phyloP scores from a whole-genome alignment of 2,329 filamentous ascomycete species.

The Cladosporium austrohemisphaericum region DNA sequence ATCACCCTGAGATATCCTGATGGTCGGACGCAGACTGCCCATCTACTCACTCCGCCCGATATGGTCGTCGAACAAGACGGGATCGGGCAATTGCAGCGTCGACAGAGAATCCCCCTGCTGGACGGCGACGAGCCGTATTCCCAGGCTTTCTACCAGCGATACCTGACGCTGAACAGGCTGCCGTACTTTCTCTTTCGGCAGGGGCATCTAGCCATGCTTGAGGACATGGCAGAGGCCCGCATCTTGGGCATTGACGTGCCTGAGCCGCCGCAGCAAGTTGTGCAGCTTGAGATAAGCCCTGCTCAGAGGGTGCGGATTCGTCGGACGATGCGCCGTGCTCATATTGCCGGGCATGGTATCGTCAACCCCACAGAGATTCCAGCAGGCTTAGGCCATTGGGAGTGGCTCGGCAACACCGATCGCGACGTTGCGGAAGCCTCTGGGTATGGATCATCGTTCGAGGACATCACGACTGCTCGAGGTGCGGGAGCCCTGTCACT shows the following conservation, averaged over 20 bases:
- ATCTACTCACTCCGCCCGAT: slow-evolving; percentile 15
- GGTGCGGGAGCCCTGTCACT: slow-evolving; percentile 6
- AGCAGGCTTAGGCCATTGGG: slow-evolving; percentile 8
- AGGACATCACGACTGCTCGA: slow-evolving; percentile 11
- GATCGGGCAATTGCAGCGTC: slow-evolving; percentile 11
- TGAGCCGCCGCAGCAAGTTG: not conserved
- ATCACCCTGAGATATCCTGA: not conserved
- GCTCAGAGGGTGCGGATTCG: not conserved
- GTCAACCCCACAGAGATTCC: slow-evolving; percentile 1
- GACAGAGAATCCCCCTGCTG: not conserved
- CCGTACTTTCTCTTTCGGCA: not conserved
- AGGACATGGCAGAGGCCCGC: not conserved
- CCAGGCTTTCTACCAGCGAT: slow-evolving; percentile 14
- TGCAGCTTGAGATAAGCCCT: not conserved
- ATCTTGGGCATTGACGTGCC: not conserved
- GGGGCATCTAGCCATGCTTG: not conserved
- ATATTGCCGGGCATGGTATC: not conserved
- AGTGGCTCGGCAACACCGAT: slow-evolving; percentile 10
- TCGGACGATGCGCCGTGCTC: not conserved
- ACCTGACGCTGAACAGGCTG: slow-evolving; percentile 3
- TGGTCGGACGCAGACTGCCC: not conserved
- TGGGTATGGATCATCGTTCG: not conserved
- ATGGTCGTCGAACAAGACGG: slow-evolving; percentile 9
- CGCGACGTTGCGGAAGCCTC: not conserved
- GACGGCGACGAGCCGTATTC: slow-evolving; percentile 15